Base-by-base conservation (phyloP, 352 stramenopile genomes). In the Blastocystis sp. region DNA sequence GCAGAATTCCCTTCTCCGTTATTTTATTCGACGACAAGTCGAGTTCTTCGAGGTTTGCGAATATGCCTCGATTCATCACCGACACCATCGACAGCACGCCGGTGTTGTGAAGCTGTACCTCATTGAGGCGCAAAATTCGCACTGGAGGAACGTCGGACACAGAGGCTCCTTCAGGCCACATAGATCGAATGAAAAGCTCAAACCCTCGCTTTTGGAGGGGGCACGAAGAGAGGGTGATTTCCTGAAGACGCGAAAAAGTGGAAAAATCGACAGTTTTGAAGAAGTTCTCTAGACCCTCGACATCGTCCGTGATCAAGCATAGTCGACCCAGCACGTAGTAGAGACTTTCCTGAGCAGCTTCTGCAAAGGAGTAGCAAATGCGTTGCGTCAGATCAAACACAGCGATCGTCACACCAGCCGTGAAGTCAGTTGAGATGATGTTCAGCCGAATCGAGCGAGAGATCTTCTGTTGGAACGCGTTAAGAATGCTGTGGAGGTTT, bases 191-290 rank as follows among this genome's bases (percentile, higher is more conserved):
- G 56, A 88, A 79, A 2, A 63, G 20, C 53, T 88, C 77, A n/a
- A 37, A 53, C 37, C 77, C 66, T 20, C 55, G 53, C 15, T 59
- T 59, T 26, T 79, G 62, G 13, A 88, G 77, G 9, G 77, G 77
- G 45, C 77, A 88, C 4, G 56, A 45, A 1, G 62, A 59, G 6
- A 88, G 77, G 0, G 34, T 45, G 53, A 88, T 88, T 37, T 76
- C 54, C 13, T 73, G 26, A 3, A 88, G 77, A 29, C 13, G 39
- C n/a, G 62, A 61, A 55, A 76, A 88, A 37, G 29, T 29, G 39
- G 66, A 76, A 20, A 88, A 76, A n/a, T 76, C 62, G 8, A 88
- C 77, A 9, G 53, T 54, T 41, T 88, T 88, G 62, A 88, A 79
- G 77, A 88, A 88, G 20, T n/a, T 11, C 8, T 88, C 77, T 13